Conservation (phyloP, 1,284 basidiomycete species). For the Heterobasidion occidentale region DNA sequence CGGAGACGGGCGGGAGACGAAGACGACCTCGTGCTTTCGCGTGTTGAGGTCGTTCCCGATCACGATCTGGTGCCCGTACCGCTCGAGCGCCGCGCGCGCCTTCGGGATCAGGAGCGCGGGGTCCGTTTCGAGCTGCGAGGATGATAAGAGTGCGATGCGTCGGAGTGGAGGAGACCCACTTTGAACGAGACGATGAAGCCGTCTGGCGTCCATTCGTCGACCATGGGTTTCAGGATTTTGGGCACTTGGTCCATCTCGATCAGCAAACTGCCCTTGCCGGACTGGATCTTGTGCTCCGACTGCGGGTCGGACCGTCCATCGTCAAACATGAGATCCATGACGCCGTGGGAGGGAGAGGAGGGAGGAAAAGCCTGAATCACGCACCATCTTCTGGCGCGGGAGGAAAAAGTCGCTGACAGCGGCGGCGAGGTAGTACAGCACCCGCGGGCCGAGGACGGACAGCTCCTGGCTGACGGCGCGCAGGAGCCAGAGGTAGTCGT, state of each 20-base stretch:
- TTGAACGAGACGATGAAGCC: slow-evolving; percentile 97
- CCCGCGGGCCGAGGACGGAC: slow-evolving; percentile 57
- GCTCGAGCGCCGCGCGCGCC: slow-evolving; percentile 77
- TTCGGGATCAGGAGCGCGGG: slow-evolving; percentile 80
- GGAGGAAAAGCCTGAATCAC: slow-evolving; percentile 19
- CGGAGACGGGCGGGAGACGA: slow-evolving; percentile 43
- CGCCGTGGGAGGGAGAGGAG: no score
- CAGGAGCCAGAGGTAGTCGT: slow-evolving; percentile 94
- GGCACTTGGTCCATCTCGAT: slow-evolving; percentile 99
- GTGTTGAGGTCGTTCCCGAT: slow-evolving; percentile 91
- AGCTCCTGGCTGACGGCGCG: slow-evolving; percentile 76
- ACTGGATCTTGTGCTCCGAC: slow-evolving; percentile 99
- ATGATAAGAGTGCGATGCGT: background rate
- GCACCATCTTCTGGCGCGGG: slow-evolving; percentile 80
- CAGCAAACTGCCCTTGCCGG: slow-evolving; percentile 83
- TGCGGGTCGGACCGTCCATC: no score
- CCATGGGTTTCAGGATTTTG: slow-evolving; percentile 89
- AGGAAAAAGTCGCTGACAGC: slow-evolving; percentile 98
- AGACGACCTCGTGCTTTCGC: slow-evolving; percentile 88
- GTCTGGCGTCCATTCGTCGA: slow-evolving; percentile 88
- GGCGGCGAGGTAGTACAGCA: slow-evolving; percentile 95
- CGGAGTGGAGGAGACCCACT: slow-evolving; percentile 33
- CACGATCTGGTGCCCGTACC: slow-evolving; percentile 96
- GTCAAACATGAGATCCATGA: slow-evolving; percentile 36
- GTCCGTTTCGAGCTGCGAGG: slow-evolving; percentile 86